These are phyloP conservation scores for Paraconiothyrium brasiliense DNA, from an alignment of 2,329 filamentous ascomycete species.

Conservation along the genomic window DNA sequence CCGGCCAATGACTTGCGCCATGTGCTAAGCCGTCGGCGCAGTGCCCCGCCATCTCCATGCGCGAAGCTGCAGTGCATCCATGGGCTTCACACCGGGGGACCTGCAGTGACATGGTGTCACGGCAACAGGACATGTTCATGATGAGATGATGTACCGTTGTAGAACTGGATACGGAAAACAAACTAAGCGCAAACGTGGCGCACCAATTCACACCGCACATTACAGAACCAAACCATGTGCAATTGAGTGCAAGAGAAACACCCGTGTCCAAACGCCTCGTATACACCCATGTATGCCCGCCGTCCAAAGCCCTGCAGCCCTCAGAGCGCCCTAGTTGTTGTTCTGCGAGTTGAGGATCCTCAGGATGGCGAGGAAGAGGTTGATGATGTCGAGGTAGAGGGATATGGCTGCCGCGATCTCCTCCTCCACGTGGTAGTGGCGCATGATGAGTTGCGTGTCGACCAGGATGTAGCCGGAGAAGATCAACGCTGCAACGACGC, in stretches of 20 bases:
- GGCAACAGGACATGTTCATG: not conserved
- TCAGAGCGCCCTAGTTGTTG: constrained; percentile 73
- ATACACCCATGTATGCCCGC: not conserved
- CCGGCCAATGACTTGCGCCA: constrained; percentile 17
- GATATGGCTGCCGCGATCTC: constrained; percentile 96
- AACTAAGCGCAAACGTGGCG: not conserved
- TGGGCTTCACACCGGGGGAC: not conserved
- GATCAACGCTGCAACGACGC: constrained; percentile 80
- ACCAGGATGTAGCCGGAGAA: constrained; percentile 96
- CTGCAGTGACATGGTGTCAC: no score
- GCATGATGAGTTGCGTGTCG: constrained; percentile 94
- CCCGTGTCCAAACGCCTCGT: constrained; percentile 6
- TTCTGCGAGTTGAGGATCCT: constrained; percentile 95
- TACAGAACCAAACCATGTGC: not conserved
- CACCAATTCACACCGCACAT: not conserved
- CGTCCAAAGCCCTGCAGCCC: not conserved
- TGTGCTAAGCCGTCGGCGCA: constrained; percentile 8
- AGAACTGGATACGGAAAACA: not conserved
- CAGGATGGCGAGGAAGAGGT: constrained; percentile 94
- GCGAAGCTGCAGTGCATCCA: not conserved
- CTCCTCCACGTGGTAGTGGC: constrained; percentile 97
- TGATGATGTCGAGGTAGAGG: constrained; percentile 95
- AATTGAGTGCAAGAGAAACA: not conserved
- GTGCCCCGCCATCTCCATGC: constrained; percentile 11
- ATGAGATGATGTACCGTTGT: not conserved